Percentiles rank a stretch among this genome's conserved stretches.
Evolutionary conservation across 2,329 filamentous ascomycete genomes (phyloP).

Genomic region (Colletotrichum limetticola): DNA sequence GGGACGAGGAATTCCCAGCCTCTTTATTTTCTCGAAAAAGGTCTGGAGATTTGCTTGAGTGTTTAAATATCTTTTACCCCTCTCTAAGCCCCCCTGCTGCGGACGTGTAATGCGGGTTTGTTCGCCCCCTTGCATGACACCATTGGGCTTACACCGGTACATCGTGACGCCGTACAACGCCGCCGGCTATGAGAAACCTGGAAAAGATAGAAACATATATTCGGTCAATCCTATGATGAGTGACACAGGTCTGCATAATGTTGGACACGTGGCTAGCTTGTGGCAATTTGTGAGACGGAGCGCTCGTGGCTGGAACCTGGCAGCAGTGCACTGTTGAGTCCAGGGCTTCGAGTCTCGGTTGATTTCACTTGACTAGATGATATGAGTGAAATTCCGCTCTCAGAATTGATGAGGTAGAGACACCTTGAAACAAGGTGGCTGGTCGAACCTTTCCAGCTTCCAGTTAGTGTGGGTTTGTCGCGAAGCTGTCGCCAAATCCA

Average conservation of each 20-base stretch:
- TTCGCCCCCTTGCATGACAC: slow-evolving; percentile 2
- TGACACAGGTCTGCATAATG: neutral
- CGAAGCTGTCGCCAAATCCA: neutral
- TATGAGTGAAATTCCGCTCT: neutral
- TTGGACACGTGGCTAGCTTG: slow-evolving; percentile 26
- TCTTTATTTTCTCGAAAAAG: neutral
- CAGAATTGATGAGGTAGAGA: neutral
- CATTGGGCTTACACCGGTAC: neutral
- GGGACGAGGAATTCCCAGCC: neutral
- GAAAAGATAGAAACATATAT: slow-evolving; percentile 6
- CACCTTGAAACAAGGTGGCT: neutral
- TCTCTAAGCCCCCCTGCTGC: neutral
- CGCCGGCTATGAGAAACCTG: neutral
- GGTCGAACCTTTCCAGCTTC: neutral
- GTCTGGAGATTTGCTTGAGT: neutral
- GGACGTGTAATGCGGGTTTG: neutral
- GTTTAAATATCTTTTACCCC: neutral
- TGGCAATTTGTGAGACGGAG: neutral
- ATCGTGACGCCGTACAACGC: no score
- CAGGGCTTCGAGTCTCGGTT: neutral
- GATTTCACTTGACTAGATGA: neutral
- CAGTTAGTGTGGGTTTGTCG: neutral
- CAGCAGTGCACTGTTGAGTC: neutral
- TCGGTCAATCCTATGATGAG: neutral
- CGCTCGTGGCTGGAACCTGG: neutral